Conservation (phyloP, 805 yeast genomes). For the Lachancea thermotolerans region DNA sequence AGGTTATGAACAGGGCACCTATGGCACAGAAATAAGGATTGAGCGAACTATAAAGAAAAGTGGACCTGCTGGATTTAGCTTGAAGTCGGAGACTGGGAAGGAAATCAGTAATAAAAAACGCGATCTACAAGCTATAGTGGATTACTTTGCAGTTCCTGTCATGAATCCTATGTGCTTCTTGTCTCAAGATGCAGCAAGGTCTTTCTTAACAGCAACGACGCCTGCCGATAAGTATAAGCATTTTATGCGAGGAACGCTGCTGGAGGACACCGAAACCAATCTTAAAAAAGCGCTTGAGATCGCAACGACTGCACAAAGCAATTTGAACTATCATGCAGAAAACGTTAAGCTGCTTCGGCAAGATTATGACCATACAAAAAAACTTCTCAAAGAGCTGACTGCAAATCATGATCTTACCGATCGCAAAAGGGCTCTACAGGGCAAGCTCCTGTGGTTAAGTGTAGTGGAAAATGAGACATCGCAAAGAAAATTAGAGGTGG, state of each 20-base stretch:
- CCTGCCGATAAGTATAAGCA: slow-evolving; percentile 64
- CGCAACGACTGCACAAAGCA: slow-evolving; percentile 32
- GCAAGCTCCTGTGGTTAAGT: slow-evolving; percentile 45
- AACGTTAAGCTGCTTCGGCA: slow-evolving; percentile 35
- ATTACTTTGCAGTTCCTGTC: slow-evolving; percentile 66
- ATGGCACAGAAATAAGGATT: slow-evolving; percentile 61
- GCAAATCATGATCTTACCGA: slow-evolving; percentile 37
- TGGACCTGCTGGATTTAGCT: slow-evolving; percentile 45
- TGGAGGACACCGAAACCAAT: slow-evolving; percentile 57
- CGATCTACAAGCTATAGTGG: slow-evolving; percentile 61
- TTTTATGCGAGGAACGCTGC: slow-evolving; percentile 75
- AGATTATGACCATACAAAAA: slow-evolving; percentile 39
- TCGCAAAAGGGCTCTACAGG: slow-evolving; percentile 37
- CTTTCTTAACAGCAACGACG: slow-evolving; percentile 72
- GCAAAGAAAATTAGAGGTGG: slow-evolving; percentile 13
- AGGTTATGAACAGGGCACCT: slow-evolving; percentile 55
- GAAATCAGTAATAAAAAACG: slow-evolving; percentile 54
- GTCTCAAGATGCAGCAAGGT: slow-evolving; percentile 90
- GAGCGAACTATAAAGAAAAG: slow-evolving; percentile 58
- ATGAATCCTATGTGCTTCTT: slow-evolving; percentile 89
- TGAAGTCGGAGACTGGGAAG: slow-evolving; percentile 47
- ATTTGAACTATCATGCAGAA: slow-evolving; percentile 35
- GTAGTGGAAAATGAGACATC: slow-evolving; percentile 21
- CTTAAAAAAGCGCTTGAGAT: slow-evolving; percentile 38
- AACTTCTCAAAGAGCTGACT: slow-evolving; percentile 34